Evolutionary conservation across 768 basidiomycete genomes (phyloP).

Genomic region (Phaeotremella fagi): DNA sequence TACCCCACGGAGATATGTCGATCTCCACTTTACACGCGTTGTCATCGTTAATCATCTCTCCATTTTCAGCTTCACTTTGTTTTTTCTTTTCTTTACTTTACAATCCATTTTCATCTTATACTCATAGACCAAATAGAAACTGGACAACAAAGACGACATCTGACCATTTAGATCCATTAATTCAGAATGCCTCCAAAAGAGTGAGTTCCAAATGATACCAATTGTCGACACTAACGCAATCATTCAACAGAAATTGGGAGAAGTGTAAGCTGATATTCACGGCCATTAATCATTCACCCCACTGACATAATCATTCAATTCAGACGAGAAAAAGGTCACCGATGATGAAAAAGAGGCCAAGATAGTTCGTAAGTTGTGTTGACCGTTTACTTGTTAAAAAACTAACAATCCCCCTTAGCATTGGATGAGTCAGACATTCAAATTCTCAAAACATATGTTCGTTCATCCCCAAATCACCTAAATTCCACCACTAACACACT

Average conservation of each 20-base stretch:
- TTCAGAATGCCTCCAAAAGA: conserved; percentile 85
- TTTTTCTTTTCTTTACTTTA: too few relatives aligned
- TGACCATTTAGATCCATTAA: too few relatives aligned
- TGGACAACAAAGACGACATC: too few relatives aligned
- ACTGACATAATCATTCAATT: conserved; percentile 1
- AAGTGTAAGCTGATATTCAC: conserved; percentile 63
- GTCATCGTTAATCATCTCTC: too few relatives aligned
- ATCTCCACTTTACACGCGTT: too few relatives aligned
- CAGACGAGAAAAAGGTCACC: conserved; percentile 71
- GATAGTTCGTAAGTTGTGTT: conserved; percentile 63
- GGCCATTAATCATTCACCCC: conserved; percentile 1
- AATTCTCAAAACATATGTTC: conserved; percentile 94
- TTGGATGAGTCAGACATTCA: conserved; percentile 98
- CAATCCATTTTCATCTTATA: too few relatives aligned
- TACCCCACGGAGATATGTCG: too few relatives aligned
- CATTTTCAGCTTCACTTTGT: too few relatives aligned
- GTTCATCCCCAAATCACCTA: conserved; percentile 6
- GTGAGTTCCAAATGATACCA: conserved; percentile 55
- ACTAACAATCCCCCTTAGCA: conserved; percentile 52
- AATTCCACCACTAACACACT: not conserved
- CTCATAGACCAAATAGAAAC: too few relatives aligned
- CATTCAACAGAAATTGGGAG: conserved; percentile 80
- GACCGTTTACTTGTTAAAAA: not conserved
- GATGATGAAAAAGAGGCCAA: conserved; percentile 95
- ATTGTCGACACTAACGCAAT: conserved; percentile 12